Evolutionary conservation across 352 stramenopile species (phyloP), one percentile per base, ranked within the genome.

Genomic region (Pythium coloratum): DNA sequence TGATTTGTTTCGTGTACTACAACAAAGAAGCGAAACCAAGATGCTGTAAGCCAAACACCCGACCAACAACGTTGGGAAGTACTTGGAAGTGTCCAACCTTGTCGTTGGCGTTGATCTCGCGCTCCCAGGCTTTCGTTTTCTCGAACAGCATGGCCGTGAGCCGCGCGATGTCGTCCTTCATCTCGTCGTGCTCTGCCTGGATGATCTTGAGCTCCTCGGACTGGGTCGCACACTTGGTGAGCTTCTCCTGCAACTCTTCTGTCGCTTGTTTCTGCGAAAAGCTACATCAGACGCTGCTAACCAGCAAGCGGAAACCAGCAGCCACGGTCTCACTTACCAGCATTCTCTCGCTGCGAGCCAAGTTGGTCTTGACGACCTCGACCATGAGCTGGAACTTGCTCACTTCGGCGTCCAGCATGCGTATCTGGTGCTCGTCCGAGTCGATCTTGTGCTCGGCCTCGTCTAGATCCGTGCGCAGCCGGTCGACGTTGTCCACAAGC

Each of bases 61-160:
- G 28, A 30, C 28, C 28, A 30, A 30, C 28, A 30, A 30, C 28
- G 28, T 30, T 30, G 28, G 28, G 28, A 30, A 30, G 28, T 30
- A 30, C 28, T 30, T 30, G 28, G 28, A 30, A 47, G 40, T 16
- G 14, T 16, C 40, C 12, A 47, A 88, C 81, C 70, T 66, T 81
- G 18, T 83, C 65, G 59, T 85, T 93, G 6, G 62, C 67, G 26
- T 16, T 78, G 54, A 89, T 80, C 38, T 90, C 82, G 26, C 82
- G 76, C 64, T 92, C 81, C 81, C 79, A 92, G 8, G 81, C 82
- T 36, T 86, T 89, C 0, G 81, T 91, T 61, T 92, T 91, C 38
- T 92, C 82, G 53, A 91, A 89, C 7, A 91, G 66, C 62, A 81
- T 64, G 24, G 83, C 68, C 13, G 80, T 87, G 7, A 93, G 64